Percentiles rank a stretch among this genome's conserved stretches.
These are phyloP conservation scores for Urostyla sp. DNA, from an alignment of 73 alveolate genomes.

Conservation along the genomic window DNA sequence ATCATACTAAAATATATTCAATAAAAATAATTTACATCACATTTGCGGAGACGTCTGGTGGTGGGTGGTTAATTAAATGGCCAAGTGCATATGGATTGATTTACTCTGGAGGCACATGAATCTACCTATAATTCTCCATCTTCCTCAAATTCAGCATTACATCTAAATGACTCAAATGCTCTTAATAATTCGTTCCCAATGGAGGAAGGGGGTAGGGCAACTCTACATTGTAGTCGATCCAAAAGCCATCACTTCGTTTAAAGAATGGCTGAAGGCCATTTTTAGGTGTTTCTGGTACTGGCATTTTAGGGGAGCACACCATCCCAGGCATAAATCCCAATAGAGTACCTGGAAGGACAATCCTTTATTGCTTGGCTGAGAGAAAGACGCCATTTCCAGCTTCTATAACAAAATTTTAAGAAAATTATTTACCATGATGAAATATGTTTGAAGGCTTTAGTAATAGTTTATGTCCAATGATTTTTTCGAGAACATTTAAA, in stretches of 20 bases:
- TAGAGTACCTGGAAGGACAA: slow-evolving; percentile 73
- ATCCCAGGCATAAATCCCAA: slow-evolving; percentile 81
- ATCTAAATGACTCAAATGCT: neutral
- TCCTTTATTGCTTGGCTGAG: slow-evolving; percentile 7
- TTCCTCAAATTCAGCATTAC: neutral
- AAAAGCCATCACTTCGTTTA: slow-evolving; percentile 63
- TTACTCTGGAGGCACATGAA: slow-evolving; percentile 61
- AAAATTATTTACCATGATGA: slow-evolving; percentile 56
- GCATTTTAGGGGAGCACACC: slow-evolving; percentile 40
- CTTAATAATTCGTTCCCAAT: slow-evolving; percentile 27
- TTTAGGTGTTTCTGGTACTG: slow-evolving; percentile 35
- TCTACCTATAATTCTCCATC: slow-evolving; percentile 1
- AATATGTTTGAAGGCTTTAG: slow-evolving; percentile 58
- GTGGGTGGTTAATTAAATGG: slow-evolving; percentile 81
- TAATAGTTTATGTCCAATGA: slow-evolving; percentile 44
- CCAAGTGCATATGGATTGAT: slow-evolving; percentile 78
- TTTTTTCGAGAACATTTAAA: slow-evolving; percentile 16
- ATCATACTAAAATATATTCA: too few relatives aligned
- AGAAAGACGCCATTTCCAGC: slow-evolving; percentile 81
- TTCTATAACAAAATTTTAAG: slow-evolving; percentile 15
- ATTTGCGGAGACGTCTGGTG: slow-evolving; percentile 71
- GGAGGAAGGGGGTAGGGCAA: slow-evolving; percentile 71
- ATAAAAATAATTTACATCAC: too few relatives aligned
- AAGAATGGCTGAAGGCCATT: slow-evolving; percentile 55
- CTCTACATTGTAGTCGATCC: slow-evolving; percentile 61